phyloP scores from a whole-genome alignment of 106 monocot genomes.

The Xerophyta viscosa region DNA sequence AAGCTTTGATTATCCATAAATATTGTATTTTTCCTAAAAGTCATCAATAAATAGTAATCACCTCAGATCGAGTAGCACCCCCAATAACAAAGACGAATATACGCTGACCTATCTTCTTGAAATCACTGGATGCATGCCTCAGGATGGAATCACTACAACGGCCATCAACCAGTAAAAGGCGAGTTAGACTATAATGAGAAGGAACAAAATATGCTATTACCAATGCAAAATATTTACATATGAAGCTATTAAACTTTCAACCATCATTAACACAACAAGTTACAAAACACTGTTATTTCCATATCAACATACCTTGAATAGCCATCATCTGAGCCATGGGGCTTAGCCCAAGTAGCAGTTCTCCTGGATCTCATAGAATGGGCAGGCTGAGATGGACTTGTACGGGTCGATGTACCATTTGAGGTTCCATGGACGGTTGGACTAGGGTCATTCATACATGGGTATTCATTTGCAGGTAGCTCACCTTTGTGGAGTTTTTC shows the following conservation, averaged over 20 bases:
- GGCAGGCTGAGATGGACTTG: slow-evolving; percentile 40
- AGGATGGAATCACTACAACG: slow-evolving; percentile 80
- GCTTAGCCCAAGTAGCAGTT: slow-evolving; percentile 83
- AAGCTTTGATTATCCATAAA: too few relatives aligned
- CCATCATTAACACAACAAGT: too few relatives aligned
- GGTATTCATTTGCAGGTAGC: slow-evolving; percentile 72
- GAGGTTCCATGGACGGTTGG: slow-evolving; percentile 49
- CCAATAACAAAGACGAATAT: slow-evolving; percentile 93
- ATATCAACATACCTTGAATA: slow-evolving; percentile 63
- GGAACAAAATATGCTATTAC: too few relatives aligned
- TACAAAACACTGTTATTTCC: too few relatives aligned
- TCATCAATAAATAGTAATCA: slow-evolving; percentile 5
- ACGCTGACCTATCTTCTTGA: slow-evolving; percentile 87
- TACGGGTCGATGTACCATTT: slow-evolving; percentile 18
- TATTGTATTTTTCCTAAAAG: too few relatives aligned
- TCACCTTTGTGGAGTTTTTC: slow-evolving; percentile 89
- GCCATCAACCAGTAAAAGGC: not conserved
- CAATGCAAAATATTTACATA: too few relatives aligned
- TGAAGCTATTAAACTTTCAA: too few relatives aligned
- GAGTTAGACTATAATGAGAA: not conserved
- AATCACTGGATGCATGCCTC: slow-evolving; percentile 84
- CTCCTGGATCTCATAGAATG: slow-evolving; percentile 94
- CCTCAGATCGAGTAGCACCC: slow-evolving; percentile 97
- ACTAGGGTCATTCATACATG: slow-evolving; percentile 86
- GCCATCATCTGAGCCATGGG: slow-evolving; percentile 90